Conservation (phyloP, 1,139 yeast genomes). For the Yamadazyma pseudoaaseri region DNA sequence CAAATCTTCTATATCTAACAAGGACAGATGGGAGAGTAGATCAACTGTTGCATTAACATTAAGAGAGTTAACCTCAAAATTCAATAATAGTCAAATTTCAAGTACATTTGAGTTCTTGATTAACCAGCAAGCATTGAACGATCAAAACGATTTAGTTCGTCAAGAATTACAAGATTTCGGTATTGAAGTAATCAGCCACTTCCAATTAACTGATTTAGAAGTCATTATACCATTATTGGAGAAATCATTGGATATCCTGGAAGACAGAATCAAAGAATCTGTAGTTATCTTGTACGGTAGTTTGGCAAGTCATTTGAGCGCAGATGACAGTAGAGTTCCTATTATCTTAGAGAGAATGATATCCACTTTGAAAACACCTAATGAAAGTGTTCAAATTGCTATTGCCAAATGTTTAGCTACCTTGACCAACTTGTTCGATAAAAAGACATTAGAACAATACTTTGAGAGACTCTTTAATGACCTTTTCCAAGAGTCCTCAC, state of each 20-base stretch:
- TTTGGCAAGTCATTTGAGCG: slow-evolving; percentile 73
- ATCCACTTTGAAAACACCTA: slow-evolving; percentile 78
- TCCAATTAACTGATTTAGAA: slow-evolving; percentile 68
- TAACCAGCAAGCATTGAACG: slow-evolving; percentile 66
- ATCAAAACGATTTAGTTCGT: slow-evolving; percentile 68
- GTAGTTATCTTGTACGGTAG: slow-evolving; percentile 87
- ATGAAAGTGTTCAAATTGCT: slow-evolving; percentile 86
- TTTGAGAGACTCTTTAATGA: slow-evolving; percentile 54
- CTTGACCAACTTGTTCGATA: slow-evolving; percentile 58
- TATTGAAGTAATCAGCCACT: slow-evolving; percentile 58
- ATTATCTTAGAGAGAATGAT: slow-evolving; percentile 69
- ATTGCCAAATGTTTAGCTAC: slow-evolving; percentile 85
- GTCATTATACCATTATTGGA: slow-evolving; percentile 77
- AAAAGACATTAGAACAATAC: slow-evolving; percentile 45
- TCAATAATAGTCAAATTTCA: slow-evolving; percentile 40
- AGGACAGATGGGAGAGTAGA: slow-evolving; percentile 82
- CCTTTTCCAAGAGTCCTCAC: slow-evolving; percentile 50
- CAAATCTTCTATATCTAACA: slow-evolving; percentile 56
- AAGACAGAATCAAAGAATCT: slow-evolving; percentile 71
- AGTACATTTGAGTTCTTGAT: slow-evolving; percentile 59
- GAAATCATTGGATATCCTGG: slow-evolving; percentile 49
- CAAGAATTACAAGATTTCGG: slow-evolving; percentile 92
- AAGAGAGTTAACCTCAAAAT: slow-evolving; percentile 54
- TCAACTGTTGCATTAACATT: slow-evolving; percentile 76
- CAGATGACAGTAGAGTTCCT: slow-evolving; percentile 61